Evolutionary conservation across 2,329 filamentous ascomycete genomes (phyloP), one percentile per base, ranked within the genome.

Genomic region (Zasmidium angulare): DNA sequence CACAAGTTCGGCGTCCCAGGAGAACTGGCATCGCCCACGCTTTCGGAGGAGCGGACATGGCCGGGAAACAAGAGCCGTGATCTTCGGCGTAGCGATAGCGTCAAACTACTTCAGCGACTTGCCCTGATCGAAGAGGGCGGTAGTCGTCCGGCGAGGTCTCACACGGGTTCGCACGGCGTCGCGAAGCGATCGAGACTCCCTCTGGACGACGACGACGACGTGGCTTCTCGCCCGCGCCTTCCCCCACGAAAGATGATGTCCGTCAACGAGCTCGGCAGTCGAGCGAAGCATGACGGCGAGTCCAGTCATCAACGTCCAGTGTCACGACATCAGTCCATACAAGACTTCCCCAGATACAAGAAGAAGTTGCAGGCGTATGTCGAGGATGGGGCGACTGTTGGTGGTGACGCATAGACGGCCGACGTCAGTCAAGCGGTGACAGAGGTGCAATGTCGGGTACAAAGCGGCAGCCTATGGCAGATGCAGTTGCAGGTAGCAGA

Each of bases 321-420:
- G 7, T 46, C 56, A 6, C 60, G 59, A 55, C 54, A 63, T 53
- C 61, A 57, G 46, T 62, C 62, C 17, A 60, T 65, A 65, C 62
- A 66, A 50, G 58, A 65, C 21, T 53, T 66, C 19, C 54, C 56
- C 46, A 55, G 60, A 49, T 43, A 55, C 17, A 46, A 53, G n/a
- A 46, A 53, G n/a, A 23, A 20, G 21, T 52, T 65, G 24, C 67
- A 70, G 60, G 59, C 68, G 22, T 69, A 68, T 60, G 67, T 68
- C 19, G 68, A 70, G 55, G 62, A 63, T 60, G 58, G 59, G 36
- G 61, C 53, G 19, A 56, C 40, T 47, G n/a, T n/a, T n/a, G 51
- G 43, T 36, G 19, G 52, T 43, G 61, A 59, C 48, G 60, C 48
- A 51, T 60, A 59, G 55, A 43, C 36, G 36, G n/a, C 3, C 36